Evolutionary conservation across 2,329 filamentous ascomycete species (phyloP).

Genomic region (Xylariales sp.): DNA sequence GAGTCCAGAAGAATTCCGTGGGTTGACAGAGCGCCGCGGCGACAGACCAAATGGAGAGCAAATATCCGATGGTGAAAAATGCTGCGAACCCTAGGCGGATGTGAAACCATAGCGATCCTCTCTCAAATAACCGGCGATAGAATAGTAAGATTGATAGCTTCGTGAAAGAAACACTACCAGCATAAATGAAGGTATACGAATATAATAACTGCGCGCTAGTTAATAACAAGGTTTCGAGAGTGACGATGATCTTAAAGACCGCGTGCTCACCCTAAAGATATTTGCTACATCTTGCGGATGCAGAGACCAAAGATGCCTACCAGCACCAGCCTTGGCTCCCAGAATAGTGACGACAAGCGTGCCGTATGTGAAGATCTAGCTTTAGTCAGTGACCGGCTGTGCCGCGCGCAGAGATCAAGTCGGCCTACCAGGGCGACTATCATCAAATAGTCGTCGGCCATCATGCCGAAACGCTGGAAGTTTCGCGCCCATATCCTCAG

Average conservation of each 20-base stretch:
- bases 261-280: conserved; percentile 39
- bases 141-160: conserved; percentile 50
- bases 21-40: conserved; percentile 43
- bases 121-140: conserved; percentile 50
- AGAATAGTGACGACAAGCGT: conserved; percentile 41
- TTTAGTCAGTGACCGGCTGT: conserved; percentile 10
- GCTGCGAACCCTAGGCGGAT: conserved; percentile 41
- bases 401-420: conserved; percentile 2
- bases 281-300: conserved; percentile 33
- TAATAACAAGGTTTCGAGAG: not conserved
- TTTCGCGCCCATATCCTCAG: conserved; percentile 42
- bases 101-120: conserved; percentile 43
- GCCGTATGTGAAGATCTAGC: conserved; percentile 38
- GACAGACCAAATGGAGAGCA: conserved; percentile 43
- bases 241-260: not conserved
- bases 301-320: conserved; percentile 42
- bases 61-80: conserved; percentile 45
- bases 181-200: conserved; percentile 49
- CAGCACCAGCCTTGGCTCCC: conserved; percentile 42
- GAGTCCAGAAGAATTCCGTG: conserved; percentile 43
- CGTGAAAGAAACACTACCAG: conserved; percentile 47
- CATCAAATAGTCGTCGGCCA: conserved; percentile 44
- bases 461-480: conserved; percentile 42
- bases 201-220: conserved; percentile 44
- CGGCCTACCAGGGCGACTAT: conserved; percentile 42